Evolutionary conservation across 2,329 filamentous ascomycete genomes (phyloP), one percentile per base, ranked within the genome.

Genomic region (Aspergillus transmontanensis): DNA sequence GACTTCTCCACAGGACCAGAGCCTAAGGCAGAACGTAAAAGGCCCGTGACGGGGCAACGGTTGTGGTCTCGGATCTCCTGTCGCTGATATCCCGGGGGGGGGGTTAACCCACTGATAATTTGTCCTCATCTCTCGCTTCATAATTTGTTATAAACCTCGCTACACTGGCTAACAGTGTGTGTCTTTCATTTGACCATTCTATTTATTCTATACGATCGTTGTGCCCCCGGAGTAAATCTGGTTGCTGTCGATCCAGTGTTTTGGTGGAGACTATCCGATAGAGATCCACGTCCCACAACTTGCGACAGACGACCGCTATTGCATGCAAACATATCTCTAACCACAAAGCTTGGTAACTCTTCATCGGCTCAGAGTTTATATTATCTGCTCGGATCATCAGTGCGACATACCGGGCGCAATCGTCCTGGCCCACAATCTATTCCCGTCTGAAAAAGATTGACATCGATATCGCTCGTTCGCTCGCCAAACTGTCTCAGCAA

Each of bases 261-360:
- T 60, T 57, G 57, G 64, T 68, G 66, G 66, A 64, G 64, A 60
- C 60, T 32, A 61, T 64, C 65, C 39, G 60, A 62, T 39, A 61
- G 41, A 54, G 66, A 61, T 61, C 62, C 58, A 64, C 64, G 59
- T 57, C 61, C 58, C n/a, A 51, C 48, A 51, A 51, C 48, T 58
- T 58, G 30, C 60, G 32, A 50, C 28, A 59, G 48, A 59, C 34
- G 56, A 16, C 43, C 57, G 46, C 34, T 58, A 45, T 63, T 30
- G 53, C 53, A n/a, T 43, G 56, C 41, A 53, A 53, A 58, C 46
- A 21, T 41, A 46, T 32, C 16, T 23, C 43, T n/a, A 11, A 30
- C n/a, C 4, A 32, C 26, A 14, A 11, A 51, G 26, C 5, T 19
- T n/a, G 30, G 28, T 23, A 9, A 16, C 26, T 36, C 11, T 46